Evolutionary conservation across 78 protist species (phyloP), one percentile per base, ranked within the genome.

Genomic region (Dictyostelium discoideum): DNA sequence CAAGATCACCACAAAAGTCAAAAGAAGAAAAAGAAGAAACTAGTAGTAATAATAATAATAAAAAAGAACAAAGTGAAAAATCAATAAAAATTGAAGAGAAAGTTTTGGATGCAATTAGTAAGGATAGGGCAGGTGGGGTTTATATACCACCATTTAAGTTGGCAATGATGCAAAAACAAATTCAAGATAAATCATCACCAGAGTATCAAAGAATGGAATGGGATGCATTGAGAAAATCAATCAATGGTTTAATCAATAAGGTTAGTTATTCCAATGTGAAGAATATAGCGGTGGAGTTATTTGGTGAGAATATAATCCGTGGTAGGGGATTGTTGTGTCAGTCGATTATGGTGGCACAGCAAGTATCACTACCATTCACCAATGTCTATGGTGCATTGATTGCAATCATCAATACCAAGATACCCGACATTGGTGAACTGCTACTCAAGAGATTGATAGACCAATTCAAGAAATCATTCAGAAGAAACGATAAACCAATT

Each of bases 181-280:
- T 92, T 37, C 69, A 60, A 44, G 98, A 97, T 57, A 94, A 94
- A 65, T 83, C 97, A 46, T 85, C 96, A 42, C 82, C 13, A 29
- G 98, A 97, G 82, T 98, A 95, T 60, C 99, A 99, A 83, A 89
- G 99, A 26, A 69, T 99, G 97, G 81, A 84, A 9, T 99, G 99
- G 99, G 99, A 98, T 32, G 98, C 99, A 4, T 96, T 99, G 14
- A 96, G 94, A 39, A 99, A 99, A 97, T 74, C 96, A 32, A 92
- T 99, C 82, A 98, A 99, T 93, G 99, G 99, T 13, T 42, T 99
- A 0, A 88, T 99, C 73, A 99, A 99, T 98, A 99, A 99, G 92
- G 98, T 98, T 46, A 98, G 96, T 87, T 39, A 24, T 7, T 48
- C 92, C 73, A 98, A 99, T 94, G 85, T 99, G 26, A 85, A 94